Evolutionary conservation across 768 basidiomycete genomes (phyloP), one percentile per base, ranked within the genome.

Genomic region (Gyrodon lividus): DNA sequence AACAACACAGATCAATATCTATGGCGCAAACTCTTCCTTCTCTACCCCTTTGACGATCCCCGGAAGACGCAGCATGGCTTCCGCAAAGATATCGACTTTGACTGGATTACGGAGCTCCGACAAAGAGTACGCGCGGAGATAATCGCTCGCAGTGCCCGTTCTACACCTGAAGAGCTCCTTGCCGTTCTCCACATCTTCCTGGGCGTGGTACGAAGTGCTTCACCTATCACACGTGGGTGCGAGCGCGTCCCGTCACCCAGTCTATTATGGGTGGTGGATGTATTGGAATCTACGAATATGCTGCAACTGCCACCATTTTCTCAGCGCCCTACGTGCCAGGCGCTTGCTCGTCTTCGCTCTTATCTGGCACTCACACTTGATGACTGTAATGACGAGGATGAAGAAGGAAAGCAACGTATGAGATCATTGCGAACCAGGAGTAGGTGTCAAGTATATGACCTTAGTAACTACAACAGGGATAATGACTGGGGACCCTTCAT

Each of bases 11-110:
- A 86, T 67, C 77, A 78, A 42, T 79, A 81, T 61, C 75, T 91
- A 35, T 91, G 87, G 87, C 81, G 83, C 47, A 71, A 78, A 46
- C 71, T 89, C 46, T 88, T 84, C 66, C 77, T 86, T 34, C 50
- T 52, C 7, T 66, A 68, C 42, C 75, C 78, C 6, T 89, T 87
- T 64, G 89, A 90, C 61, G 80, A 86, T 59, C 84, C 85, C n/a
- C 72, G 80, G 14, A 50, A 63, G 37, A 61, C 70, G n/a, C 30
- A 51, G 44, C 53, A 56, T 19, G 43, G 53, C 37, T 46, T 57
- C 39, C 5, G 35, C 48, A 20, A 46, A 40, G 56, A 60, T 12
- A 40, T 50, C 24, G 51, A 46, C 14, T 59, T 61, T 46, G 60
- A 70, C 58, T 77, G 72, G 75, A 65, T 56, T 56, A 55, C 54